Base-by-base conservation (phyloP, 2,329 filamentous ascomycete species). In the Claviceps cyperi region DNA sequence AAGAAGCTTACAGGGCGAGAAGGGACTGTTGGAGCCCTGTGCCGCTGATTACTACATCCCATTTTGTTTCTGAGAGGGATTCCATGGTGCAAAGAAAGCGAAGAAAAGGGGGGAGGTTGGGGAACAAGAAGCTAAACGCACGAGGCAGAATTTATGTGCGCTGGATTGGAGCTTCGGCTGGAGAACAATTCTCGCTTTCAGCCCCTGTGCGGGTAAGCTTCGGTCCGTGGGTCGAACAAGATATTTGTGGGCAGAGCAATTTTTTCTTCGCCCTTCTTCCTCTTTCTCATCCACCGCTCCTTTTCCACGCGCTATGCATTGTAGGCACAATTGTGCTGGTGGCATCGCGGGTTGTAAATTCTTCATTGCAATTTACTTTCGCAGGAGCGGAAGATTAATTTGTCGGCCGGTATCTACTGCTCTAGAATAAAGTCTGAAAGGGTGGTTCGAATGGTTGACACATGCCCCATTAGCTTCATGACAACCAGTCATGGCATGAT, bases 391-490 rank as follows among this genome's bases (percentile, higher is more conserved):
- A 65, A 85, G 80, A 85, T 69, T 58, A 66, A 78, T 59, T 59
- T 62, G 66, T 78, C 83, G 74, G 79, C 81, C 81, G 82, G 84
- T 88, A 88, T 88, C 84, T 88, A 82, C 84, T 86, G 81, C 83
- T 81, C 81, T 85, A 76, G 83, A 88, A 78, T 81, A 68, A 69
- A 68, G 65, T 73, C 73, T 87, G 84, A 86, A 78, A 80, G 81
- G 81, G 83, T 81, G 74, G 84, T 83, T 88, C 84, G 84, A 86
- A 83, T 81, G 80, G 80, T 81, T 77, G 81, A 80, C 77, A 86
- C 81, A 86, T 72, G 59, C 59, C 38, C 17, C 14, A 19, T 35
- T 35, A 44, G 43, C 28, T 19, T 14, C 8, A 35, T 45, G 43
- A 21, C 13, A 19, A 14, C 14, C 11, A 24, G 22, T 46, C 32